Evolutionary conservation across 768 basidiomycete species (phyloP).

Genomic region (Psilocybe sp.): DNA sequence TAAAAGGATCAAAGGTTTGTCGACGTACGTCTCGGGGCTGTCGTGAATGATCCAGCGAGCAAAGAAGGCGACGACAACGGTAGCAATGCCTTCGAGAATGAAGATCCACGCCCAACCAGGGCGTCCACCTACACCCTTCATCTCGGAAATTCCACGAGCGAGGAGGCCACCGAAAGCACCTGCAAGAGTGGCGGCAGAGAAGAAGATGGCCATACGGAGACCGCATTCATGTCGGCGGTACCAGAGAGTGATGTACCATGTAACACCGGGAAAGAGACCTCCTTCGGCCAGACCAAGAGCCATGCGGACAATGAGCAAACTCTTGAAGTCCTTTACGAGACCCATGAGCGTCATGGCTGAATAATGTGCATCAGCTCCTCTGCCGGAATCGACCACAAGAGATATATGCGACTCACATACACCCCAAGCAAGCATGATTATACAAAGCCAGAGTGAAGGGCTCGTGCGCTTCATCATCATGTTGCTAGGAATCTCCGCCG

Average conservation of each 20-base stretch:
- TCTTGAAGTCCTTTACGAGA: slow-evolving; percentile 20
- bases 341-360: slow-evolving; percentile 30
- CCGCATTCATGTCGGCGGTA: slow-evolving; percentile 30
- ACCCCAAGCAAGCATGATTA: slow-evolving; percentile 32
- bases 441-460: slow-evolving; percentile 29
- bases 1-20: neutral
- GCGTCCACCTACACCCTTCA: slow-evolving; percentile 22
- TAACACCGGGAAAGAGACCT: slow-evolving; percentile 29
- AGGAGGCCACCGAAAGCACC: slow-evolving; percentile 30
- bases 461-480: slow-evolving; percentile 33
- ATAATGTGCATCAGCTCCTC: neutral
- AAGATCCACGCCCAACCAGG: slow-evolving; percentile 35
- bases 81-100: slow-evolving; percentile 28
- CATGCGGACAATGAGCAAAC: slow-evolving; percentile 24
- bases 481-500: slow-evolving; percentile 30
- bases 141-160: slow-evolving; percentile 25
- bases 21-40: slow-evolving; percentile 25
- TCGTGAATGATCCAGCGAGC: slow-evolving; percentile 26
- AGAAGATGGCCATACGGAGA: slow-evolving; percentile 30
- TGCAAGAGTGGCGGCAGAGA: slow-evolving; percentile 28
- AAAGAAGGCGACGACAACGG: slow-evolving; percentile 23
- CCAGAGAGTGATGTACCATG: slow-evolving; percentile 30
- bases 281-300: slow-evolving; percentile 28
- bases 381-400: neutral
- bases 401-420: slow-evolving; percentile 17